These are phyloP conservation scores for Penstemon newberryi DNA, from an alignment of 257 asterid species.

Conservation along the genomic window DNA sequence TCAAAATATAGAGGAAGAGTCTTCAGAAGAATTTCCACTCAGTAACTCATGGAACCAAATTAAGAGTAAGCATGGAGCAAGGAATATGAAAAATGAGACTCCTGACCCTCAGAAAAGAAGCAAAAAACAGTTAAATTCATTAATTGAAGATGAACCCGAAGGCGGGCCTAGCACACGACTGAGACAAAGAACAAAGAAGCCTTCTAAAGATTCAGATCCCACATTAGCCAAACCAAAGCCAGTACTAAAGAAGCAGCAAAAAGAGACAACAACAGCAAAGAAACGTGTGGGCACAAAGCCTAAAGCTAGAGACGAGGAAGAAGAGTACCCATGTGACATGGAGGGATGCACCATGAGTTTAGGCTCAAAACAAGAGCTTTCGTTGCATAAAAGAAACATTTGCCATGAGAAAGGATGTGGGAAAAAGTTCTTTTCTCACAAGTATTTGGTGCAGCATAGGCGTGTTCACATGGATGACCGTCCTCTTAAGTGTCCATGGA, in stretches of 20 bases:
- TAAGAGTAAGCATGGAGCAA: conserved; percentile 31
- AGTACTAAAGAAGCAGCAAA: conserved; percentile 44
- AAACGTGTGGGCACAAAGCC: conserved; percentile 42
- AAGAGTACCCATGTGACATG: conserved; percentile 67
- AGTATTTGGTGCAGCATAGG: conserved; percentile 91
- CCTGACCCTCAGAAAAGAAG: conserved; percentile 39
- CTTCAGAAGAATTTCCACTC: conserved; percentile 27
- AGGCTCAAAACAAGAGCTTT: conserved; percentile 72
- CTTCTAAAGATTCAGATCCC: conserved; percentile 39
- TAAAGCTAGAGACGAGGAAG: conserved; percentile 52
- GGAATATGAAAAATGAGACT: conserved; percentile 37
- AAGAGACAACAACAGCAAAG: conserved; percentile 32
- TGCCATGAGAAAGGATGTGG: conserved; percentile 97
- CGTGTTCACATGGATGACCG: conserved; percentile 98
- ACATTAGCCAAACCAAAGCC: conserved; percentile 40
- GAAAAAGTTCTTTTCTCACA: conserved; percentile 93
- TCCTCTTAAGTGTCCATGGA: conserved; percentile 98
- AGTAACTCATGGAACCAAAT: conserved; percentile 24
- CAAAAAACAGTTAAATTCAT: conserved; percentile 32
- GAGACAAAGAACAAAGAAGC: conserved; percentile 61
- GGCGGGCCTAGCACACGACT: conserved; percentile 94
- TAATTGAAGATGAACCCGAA: conserved; percentile 48
- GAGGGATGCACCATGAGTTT: conserved; percentile 95
- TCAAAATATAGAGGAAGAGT: not conserved
- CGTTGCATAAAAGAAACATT: conserved; percentile 61